Evolutionary conservation across 108 stramenopile genomes (phyloP), one percentile per base, ranked within the genome.

Genomic region (Nitzschia inconspicua): DNA sequence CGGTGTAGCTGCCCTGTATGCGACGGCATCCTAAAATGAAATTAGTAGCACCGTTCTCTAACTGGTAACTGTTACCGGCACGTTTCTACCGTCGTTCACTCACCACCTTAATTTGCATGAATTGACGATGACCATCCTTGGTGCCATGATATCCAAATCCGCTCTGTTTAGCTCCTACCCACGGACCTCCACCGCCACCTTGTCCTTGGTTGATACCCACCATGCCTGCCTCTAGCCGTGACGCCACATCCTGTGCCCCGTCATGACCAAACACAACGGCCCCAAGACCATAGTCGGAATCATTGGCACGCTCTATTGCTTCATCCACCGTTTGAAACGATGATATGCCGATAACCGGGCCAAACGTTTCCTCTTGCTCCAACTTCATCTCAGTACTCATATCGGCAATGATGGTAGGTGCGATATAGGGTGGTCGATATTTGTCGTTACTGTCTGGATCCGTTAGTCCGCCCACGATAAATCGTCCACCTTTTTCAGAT

Each of bases 271-370:
- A 39, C 9, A 39, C 37, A 9, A 39, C 37, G 11, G 37, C 37
- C 11, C 37, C 37, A 9, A 39, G 11, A 11, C 37, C 37, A 39
- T 39, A 39, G 37, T 39, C 37, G 11, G 11, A 11, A 39, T 39
- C 37, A 39, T 39, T 39, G 37, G 37, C 37, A 9, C 37, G 37
- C 11, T 39, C 37, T 11, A 39, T 11, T 11, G 37, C 37, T 11
- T 39, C 37, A 11, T 39, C 37, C 9, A 39, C 11, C 11, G 37
- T 39, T 11, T 9, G 11, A 39, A 39, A 39, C 37, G 37, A n/a
- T n/a, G n/a, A n/a, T n/a, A 98, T 65, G 29, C 87, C 65, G 1
- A 95, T 87, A 14, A 97, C 80, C 19, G 96, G 96, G n/a, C 94
- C 96, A 66, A 97, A 97, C 6, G 92, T 91, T 69, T 97, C 96